Percentiles rank a stretch among this genome's conserved stretches.
phyloP scores from a whole-genome alignment of 2,329 filamentous ascomycete genomes.

The Alternaria ethzedia region DNA sequence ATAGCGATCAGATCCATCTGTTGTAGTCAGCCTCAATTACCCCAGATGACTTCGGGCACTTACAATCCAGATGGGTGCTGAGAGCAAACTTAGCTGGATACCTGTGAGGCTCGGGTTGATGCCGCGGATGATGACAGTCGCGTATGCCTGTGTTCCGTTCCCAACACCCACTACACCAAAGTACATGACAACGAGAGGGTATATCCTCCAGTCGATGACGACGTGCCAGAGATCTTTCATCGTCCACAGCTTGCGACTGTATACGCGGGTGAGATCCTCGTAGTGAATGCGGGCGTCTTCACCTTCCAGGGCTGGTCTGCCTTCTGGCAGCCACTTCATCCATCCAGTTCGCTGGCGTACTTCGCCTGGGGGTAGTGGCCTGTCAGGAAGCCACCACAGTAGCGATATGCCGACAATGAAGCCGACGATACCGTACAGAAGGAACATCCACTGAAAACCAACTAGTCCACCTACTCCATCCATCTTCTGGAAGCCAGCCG shows the following conservation, averaged over 20 bases:
- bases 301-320: constrained; percentile 74
- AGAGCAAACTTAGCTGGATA: constrained; percentile 79
- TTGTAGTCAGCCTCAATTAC: constrained; percentile 9
- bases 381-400: constrained; percentile 90
- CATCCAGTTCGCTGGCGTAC: constrained; percentile 58
- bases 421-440: constrained; percentile 80
- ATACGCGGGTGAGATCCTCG: constrained; percentile 79
- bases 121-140: constrained; percentile 81
- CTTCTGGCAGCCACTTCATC: constrained; percentile 70
- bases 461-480: constrained; percentile 77
- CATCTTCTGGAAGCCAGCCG: constrained; percentile 91
- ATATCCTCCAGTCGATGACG: constrained; percentile 84
- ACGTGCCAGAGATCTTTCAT: constrained; percentile 72
- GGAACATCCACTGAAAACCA: constrained; percentile 92
- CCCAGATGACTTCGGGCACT: constrained; percentile 43
- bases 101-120: constrained; percentile 77
- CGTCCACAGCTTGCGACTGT: constrained; percentile 76
- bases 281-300: constrained; percentile 84
- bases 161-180: constrained; percentile 93
- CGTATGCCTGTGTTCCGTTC: constrained; percentile 88
- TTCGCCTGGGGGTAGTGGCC: constrained; percentile 77
- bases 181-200: constrained; percentile 89
- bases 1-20: constrained; percentile 89
- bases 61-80: constrained; percentile 91
- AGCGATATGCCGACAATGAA: constrained; percentile 74